Base-by-base conservation (phyloP, 78 protist genomes). In the Chrysochromulina tobinii region DNA sequence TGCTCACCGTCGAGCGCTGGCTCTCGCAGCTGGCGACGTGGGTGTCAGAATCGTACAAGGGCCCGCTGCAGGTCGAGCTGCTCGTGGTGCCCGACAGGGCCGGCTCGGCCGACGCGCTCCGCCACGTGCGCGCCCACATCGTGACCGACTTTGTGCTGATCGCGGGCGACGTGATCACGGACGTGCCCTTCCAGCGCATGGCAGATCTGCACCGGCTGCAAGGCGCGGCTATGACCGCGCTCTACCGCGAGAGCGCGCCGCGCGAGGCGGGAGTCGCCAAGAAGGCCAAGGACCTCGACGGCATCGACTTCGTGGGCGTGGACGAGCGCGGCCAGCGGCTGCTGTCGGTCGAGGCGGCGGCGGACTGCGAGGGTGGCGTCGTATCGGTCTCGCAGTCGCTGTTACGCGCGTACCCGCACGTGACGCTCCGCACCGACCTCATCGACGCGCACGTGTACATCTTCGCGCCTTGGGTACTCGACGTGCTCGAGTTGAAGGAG, bases 371-470 rank as follows among this genome's bases (percentile, higher is more conserved):
- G 66, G 96, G 91, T 27, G 55, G 87, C 48, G 83, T 61, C 6
- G 25, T 61, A 15, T 73, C 25, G 21, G 81, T 91, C 51, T 55
- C 91, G 5, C 6, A 51, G 75, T 7, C 58, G 51, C 0, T 87
- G 72, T 25, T 73, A 38, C 72, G 66, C 58, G 23, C 58, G 1
- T 15, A 67, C n/a, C 91, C 91, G 20, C 73, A 25, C 38, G 50
- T 96, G 51, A 23, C 79, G 17, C n/a, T 95, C 61, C 79, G 89
- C 75, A 91, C 86, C 18, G 89, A 92, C 27, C 75, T 95, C 51
- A 59, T 85, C 59, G 98, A 96, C 92, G 90, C 94, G 21, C 98
- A 96, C 92, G 55, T 95, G 58, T 96, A 95, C 93, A 89, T 95
- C 38, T 93, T 96, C 86, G 85, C 94, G 69, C 92, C 86, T 64